Evolutionary conservation across 345 rosid genomes (phyloP), one percentile per base, ranked within the genome.

Genomic region (Citrus australasica): DNA sequence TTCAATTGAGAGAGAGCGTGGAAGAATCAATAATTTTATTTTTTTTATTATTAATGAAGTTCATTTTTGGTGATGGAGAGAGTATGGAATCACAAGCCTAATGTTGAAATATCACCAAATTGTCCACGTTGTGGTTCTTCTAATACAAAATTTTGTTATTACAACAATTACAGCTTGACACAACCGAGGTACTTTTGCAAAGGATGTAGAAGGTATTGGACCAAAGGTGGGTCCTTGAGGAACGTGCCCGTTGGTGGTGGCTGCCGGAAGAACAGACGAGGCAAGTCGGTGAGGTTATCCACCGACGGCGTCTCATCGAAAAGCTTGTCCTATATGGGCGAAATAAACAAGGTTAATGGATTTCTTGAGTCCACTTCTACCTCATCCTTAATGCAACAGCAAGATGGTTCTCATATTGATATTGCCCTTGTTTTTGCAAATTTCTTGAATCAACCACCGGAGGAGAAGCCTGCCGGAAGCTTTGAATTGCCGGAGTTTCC

Each of bases 121-220:
- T 90, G 93, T 69, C 94, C 94, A 7, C 83, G 94, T 6, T 89
- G 94, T 68, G 90, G 91, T 25, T 89, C 92, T 72, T 79, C 88
- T 16, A 88, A 87, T 70, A 90, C 94, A 35, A 89, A 89, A 75
- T 90, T 90, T 73, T 90, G 92, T 68, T 90, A 90, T 67, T 89
- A 90, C 89, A 90, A 90, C 84, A 90, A 90, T 79, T 90, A 90
- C 78, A 90, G 94, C 88, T 80, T 88, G 58, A 85, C 90, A 17
- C 92, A 90, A 55, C 94, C 92, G 0, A 71, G 94, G 53, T 90
- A 90, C 83, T 90, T 90, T 73, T 90, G 94, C 83, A 90, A 90
- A 67, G 90, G 89, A 70, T 90, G 92, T 46, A 74, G 92, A 71
- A 82, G 94, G 79, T 89, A 90, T 48, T 90, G 94, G 94, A 90